Evolutionary conservation across 805 yeast genomes (phyloP).

Genomic region (Saccharomycopsis sp.): DNA sequence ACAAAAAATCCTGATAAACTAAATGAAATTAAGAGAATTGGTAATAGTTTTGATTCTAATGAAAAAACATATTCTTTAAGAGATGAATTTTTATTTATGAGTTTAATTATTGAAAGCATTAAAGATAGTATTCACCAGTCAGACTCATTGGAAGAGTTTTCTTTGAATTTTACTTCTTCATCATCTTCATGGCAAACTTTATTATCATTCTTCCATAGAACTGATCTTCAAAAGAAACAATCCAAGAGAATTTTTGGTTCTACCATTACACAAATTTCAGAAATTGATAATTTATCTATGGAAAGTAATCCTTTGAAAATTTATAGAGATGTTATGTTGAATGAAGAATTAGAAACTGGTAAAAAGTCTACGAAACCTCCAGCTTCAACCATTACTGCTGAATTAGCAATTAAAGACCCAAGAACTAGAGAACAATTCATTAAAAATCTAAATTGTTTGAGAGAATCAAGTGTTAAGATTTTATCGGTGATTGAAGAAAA

Average conservation of each 20-base stretch:
- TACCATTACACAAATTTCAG: constrained; percentile 28
- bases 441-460: constrained; percentile 56
- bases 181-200: constrained; percentile 36
- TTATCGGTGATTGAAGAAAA: constrained; percentile 39
- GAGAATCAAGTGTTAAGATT: constrained; percentile 60
- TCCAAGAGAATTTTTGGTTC: constrained; percentile 29
- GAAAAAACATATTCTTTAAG: constrained; percentile 28
- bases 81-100: constrained; percentile 61
- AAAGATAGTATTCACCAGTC: constrained; percentile 29
- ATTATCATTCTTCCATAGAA: constrained; percentile 25
- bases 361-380: constrained; percentile 5
- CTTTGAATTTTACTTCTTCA: constrained; percentile 18
- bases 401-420: constrained; percentile 67
- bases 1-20: background rate
- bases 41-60: constrained; percentile 12
- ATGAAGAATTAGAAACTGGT: constrained; percentile 14
- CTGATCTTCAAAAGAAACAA: constrained; percentile 27
- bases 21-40: background rate
- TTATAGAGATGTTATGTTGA: constrained; percentile 22
- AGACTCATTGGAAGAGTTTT: constrained; percentile 20
- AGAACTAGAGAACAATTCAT: constrained; percentile 66
- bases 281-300: constrained; percentile 37
- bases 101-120: constrained; percentile 40
- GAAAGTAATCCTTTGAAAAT: constrained; percentile 77
- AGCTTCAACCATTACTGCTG: constrained; percentile 32